These are phyloP conservation scores for Podaxis sp. DNA, from an alignment of 768 basidiomycete genomes.

Conservation along the genomic window DNA sequence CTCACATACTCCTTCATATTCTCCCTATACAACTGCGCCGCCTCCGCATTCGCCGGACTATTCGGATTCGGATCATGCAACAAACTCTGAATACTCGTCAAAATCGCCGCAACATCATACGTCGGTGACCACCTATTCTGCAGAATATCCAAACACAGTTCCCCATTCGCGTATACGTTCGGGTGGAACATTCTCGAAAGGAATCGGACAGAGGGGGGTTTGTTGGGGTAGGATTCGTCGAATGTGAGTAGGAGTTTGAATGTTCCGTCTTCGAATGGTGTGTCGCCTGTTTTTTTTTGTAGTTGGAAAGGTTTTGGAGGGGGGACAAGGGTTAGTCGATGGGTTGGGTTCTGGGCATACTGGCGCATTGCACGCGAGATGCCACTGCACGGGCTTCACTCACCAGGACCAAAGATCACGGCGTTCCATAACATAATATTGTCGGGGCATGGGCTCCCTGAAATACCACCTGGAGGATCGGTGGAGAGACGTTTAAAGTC, in stretches of 20 bases:
- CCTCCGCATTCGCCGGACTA: constrained; percentile 97
- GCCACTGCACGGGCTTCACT: constrained; percentile 21
- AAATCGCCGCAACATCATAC: constrained; percentile 97
- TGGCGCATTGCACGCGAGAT: not conserved
- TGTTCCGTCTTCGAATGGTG: constrained; percentile 98
- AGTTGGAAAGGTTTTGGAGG: not conserved
- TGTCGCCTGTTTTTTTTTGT: constrained; percentile 63
- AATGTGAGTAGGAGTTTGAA: constrained; percentile 95
- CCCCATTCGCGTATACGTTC: constrained; percentile 97
- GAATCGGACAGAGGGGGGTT: constrained; percentile 96
- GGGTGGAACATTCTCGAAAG: constrained; percentile 98
- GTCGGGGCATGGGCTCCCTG: constrained; percentile 94
- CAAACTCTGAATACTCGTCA: constrained; percentile 93
- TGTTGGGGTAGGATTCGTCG: constrained; percentile 98
- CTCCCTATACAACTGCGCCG: constrained; percentile 92
- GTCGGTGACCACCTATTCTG: constrained; percentile 99
- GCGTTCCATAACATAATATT: constrained; percentile 99
- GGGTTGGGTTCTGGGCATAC: not conserved
- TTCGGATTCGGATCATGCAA: constrained; percentile 98
- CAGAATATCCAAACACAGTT: constrained; percentile 96
- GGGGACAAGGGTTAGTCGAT: not conserved
- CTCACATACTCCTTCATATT: constrained; percentile 99
- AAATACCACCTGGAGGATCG: constrained; percentile 95
- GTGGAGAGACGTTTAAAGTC: constrained; percentile 95
- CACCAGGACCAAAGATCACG: constrained; percentile 97